These are phyloP conservation scores for Neurospora crassa DNA, from an alignment of 2,329 filamentous ascomycete species.

Conservation along the genomic window DNA sequence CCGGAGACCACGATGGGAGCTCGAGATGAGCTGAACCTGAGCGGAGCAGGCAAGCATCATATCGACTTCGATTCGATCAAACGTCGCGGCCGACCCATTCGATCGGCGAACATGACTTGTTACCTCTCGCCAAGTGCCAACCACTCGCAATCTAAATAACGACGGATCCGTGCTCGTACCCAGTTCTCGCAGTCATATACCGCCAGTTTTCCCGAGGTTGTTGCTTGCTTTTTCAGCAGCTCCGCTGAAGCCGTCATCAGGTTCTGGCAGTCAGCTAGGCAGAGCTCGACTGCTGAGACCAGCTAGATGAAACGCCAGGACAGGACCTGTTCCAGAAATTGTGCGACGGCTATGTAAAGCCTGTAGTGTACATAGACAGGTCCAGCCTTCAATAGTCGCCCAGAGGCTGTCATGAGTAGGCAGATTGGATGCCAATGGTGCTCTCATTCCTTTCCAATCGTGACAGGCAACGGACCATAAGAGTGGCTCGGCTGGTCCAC, in stretches of 20 bases:
- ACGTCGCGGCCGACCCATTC: constrained; percentile 10
- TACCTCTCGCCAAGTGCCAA: constrained; percentile 11
- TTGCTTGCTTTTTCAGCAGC: not conserved
- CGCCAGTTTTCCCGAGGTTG: not conserved
- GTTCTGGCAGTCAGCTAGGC: not conserved
- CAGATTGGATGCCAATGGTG: not conserved
- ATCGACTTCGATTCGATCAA: not conserved
- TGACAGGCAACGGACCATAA: not conserved
- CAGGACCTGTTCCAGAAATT: not conserved
- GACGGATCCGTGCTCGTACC: not conserved
- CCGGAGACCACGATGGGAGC: not conserved
- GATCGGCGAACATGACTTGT: constrained; percentile 11
- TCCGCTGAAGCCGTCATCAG: not conserved
- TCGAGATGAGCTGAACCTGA: constrained; percentile 11
- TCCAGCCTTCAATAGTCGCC: not conserved
- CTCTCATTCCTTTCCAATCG: not conserved
- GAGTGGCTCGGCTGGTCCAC: not conserved
- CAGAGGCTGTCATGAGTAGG: not conserved
- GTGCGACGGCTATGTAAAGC: not conserved
- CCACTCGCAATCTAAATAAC: not conserved
- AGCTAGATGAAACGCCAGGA: not conserved
- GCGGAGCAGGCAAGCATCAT: not conserved
- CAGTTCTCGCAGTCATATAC: not conserved
- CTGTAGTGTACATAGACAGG: not conserved
- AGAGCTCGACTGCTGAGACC: not conserved